These are phyloP conservation scores for Alternaria sp. DNA, from an alignment of 2,329 filamentous ascomycete species.

Conservation along the genomic window DNA sequence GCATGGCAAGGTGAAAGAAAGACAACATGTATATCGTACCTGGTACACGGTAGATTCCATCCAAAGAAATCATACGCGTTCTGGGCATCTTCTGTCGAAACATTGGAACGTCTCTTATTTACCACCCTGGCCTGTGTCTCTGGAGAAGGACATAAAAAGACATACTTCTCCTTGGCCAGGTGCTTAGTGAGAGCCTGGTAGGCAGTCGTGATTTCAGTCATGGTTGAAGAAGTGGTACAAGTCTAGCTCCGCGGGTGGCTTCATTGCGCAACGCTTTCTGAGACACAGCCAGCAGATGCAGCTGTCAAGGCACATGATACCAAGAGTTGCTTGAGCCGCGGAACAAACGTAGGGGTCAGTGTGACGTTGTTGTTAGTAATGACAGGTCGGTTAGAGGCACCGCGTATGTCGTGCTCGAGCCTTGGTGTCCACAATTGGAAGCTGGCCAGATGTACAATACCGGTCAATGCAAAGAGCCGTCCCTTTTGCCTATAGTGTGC, in stretches of 20 bases:
- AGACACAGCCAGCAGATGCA: neutral
- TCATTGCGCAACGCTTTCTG: conserved; percentile 1
- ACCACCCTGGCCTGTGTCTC: conserved; percentile 32
- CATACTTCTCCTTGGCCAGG: conserved; percentile 22
- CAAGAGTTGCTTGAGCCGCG: conserved; percentile 8
- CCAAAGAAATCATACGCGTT: conserved; percentile 33
- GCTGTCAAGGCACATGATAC: conserved; percentile 1
- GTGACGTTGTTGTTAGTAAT: conserved; percentile 26
- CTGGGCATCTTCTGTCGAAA: conserved; percentile 24
- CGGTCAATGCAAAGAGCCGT: neutral
- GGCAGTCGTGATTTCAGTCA: conserved; percentile 17
- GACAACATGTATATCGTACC: conserved; percentile 9
- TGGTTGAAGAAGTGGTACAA: conserved; percentile 8
- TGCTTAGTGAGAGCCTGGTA: conserved; percentile 25
- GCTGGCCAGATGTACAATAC: neutral
- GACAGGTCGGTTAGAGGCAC: neutral
- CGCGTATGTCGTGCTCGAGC: conserved; percentile 1
- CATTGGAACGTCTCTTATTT: conserved; percentile 20
- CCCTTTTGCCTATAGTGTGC: neutral
- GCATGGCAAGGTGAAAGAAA: neutral
- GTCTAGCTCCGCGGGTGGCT: conserved; percentile 8
- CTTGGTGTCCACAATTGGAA: conserved; percentile 1
- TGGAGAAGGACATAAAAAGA: conserved; percentile 33
- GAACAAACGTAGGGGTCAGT: conserved; percentile 18
- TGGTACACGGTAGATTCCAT: conserved; percentile 30